Percentiles rank a stretch among this genome's conserved stretches.
These are phyloP conservation scores for Xylariaceae sp. DNA, from an alignment of 2,329 filamentous ascomycete species.

Conservation along the genomic window DNA sequence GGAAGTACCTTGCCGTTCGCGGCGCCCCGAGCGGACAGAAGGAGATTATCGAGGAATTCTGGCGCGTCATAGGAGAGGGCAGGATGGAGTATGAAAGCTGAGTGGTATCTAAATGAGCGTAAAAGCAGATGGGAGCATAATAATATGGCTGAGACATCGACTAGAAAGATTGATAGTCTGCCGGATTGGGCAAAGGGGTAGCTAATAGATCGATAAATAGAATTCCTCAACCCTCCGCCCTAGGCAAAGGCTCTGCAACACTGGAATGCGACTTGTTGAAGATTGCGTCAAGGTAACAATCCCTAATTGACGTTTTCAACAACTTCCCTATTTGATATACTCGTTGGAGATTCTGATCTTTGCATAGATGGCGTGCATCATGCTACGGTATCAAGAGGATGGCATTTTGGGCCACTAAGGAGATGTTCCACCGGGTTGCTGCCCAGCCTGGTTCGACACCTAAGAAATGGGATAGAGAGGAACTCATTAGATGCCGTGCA, in stretches of 20 bases:
- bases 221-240: slow-evolving; percentile 24
- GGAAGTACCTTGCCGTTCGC: slow-evolving; percentile 68
- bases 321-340: slow-evolving; percentile 6
- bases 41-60: slow-evolving; percentile 69
- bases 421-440: slow-evolving; percentile 23
- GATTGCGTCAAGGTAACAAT: slow-evolving; percentile 1
- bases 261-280: slow-evolving; percentile 35
- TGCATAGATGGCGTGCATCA: background rate
- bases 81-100: slow-evolving; percentile 55
- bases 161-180: slow-evolving; percentile 4
- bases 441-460: slow-evolving; percentile 36
- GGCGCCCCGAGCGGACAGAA: slow-evolving; percentile 65
- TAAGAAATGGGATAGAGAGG: slow-evolving; percentile 41
- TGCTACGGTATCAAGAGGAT: slow-evolving; percentile 22
- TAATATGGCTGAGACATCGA: slow-evolving; percentile 15
- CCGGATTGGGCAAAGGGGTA: slow-evolving; percentile 25
- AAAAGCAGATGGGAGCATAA: background rate
- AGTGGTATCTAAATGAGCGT: background rate
- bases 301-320: slow-evolving; percentile 29
- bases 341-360: background rate
- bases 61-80: slow-evolving; percentile 63
- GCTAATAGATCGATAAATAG: slow-evolving; percentile 23
- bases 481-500: slow-evolving; percentile 40
- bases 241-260: background rate
- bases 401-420: slow-evolving; percentile 16